phyloP scores from a whole-genome alignment of 2,329 filamentous ascomycete genomes.

The Stagonosporopsis vannaccii region DNA sequence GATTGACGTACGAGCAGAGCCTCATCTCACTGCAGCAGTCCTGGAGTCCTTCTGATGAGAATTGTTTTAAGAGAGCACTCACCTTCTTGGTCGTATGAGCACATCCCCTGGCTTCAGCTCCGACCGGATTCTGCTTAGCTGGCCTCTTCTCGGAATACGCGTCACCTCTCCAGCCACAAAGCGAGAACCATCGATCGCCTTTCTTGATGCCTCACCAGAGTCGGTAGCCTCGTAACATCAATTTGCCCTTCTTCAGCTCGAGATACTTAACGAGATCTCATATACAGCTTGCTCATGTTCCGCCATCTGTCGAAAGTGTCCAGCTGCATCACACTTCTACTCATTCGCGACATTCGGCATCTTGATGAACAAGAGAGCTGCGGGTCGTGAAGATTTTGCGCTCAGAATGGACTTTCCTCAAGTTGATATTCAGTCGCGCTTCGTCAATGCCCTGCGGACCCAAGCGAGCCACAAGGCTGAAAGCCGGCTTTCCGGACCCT shows the following conservation, averaged over 20 bases:
- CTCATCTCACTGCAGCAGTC: too few relatives aligned
- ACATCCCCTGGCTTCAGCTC: not conserved
- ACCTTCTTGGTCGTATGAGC: too few relatives aligned
- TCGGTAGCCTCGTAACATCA: not conserved
- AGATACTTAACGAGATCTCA: not conserved
- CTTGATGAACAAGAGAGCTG: slow-evolving; percentile 6
- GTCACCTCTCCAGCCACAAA: not conserved
- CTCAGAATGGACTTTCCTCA: slow-evolving; percentile 27
- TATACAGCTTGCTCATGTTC: slow-evolving; percentile 5
- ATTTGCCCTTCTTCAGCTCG: not conserved
- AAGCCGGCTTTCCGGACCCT: slow-evolving; percentile 19
- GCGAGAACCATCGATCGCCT: not conserved
- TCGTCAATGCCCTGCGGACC: slow-evolving; percentile 33
- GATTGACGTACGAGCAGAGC: too few relatives aligned
- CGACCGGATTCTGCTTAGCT: not conserved
- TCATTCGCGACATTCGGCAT: not conserved
- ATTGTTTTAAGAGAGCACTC: too few relatives aligned
- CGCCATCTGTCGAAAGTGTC: not conserved
- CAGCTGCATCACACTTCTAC: not conserved
- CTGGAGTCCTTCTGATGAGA: too few relatives aligned
- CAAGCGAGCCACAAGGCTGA: slow-evolving; percentile 36
- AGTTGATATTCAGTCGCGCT: slow-evolving; percentile 36
- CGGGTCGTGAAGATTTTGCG: slow-evolving; percentile 1
- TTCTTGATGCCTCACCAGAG: not conserved
- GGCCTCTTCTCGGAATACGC: not conserved